A percentile compares a stretch with the other conserved stretches of the same genome.
Conservation (phyloP, 1,284 basidiomycete genomes). For the Fomitopsis schrenkii region DNA sequence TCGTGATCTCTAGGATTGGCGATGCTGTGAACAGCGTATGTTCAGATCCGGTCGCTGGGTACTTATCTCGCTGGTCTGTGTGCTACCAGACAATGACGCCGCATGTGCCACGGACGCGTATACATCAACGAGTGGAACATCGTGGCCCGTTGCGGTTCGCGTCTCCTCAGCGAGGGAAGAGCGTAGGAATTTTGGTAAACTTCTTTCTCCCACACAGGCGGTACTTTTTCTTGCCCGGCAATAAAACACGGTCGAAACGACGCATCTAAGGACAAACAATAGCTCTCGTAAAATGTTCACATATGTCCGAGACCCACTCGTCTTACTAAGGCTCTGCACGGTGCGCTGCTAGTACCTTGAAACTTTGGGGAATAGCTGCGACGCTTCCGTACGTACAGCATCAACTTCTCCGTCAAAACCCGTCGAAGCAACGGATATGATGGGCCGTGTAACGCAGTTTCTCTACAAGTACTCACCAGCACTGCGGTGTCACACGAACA, state of each 20-base stretch:
- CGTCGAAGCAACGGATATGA: background rate
- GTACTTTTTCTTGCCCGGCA: background rate
- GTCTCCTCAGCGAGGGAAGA: background rate
- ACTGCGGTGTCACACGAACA: background rate
- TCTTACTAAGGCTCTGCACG: too few species aligned
- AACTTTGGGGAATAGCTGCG: background rate
- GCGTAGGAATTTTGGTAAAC: background rate
- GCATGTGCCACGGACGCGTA: background rate
- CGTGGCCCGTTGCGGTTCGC: background rate
- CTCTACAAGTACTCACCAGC: background rate
- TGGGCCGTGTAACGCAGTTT: background rate
- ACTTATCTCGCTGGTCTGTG: background rate
- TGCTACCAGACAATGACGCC: background rate
- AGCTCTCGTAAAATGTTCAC: too few species aligned
- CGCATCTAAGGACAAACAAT: too few species aligned
- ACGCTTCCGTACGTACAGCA: background rate
- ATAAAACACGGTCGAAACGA: background rate
- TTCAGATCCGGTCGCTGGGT: background rate
- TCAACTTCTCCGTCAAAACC: background rate
- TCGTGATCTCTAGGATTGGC: slow-evolving; percentile 1
- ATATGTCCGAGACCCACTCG: too few species aligned
- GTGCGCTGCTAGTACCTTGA: too few species aligned
- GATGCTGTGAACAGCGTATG: background rate
- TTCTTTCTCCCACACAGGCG: background rate
- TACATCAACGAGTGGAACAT: background rate